Percentiles rank a stretch among this genome's conserved stretches.
Conservation (phyloP, 2,329 filamentous ascomycete species). For the Golovinomyces cichoracearum region DNA sequence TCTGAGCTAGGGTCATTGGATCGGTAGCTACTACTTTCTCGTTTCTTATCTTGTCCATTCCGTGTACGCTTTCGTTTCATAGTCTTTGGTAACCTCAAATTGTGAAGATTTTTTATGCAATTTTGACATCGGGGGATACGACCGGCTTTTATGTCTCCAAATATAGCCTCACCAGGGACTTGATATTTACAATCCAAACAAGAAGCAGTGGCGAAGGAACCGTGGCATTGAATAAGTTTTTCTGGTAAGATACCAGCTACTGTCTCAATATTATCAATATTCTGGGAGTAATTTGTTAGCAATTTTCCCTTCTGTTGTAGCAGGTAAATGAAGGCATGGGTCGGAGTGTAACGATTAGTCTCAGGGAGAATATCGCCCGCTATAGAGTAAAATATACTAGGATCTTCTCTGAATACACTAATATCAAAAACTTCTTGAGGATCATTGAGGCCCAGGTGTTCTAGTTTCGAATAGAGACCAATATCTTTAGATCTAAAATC, state of each 20-base stretch:
- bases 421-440: constrained; percentile 92
- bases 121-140: constrained; percentile 43
- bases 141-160: constrained; percentile 35
- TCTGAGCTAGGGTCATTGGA: too few species aligned
- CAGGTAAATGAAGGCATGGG: constrained; percentile 68
- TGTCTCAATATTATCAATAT: constrained; percentile 87
- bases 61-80: constrained; percentile 29
- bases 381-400: constrained; percentile 72
- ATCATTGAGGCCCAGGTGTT: constrained; percentile 59
- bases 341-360: constrained; percentile 64
- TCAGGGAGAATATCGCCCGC: constrained; percentile 83
- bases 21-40: constrained; percentile 8
- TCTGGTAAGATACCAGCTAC: constrained; percentile 58
- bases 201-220: constrained; percentile 71
- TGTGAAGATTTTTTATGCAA: constrained; percentile 31
- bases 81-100: constrained; percentile 24
- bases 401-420: constrained; percentile 59
- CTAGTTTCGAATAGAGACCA: constrained; percentile 79
- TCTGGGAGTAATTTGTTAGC: constrained; percentile 79
- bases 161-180: constrained; percentile 54
- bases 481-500: constrained; percentile 88
- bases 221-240: constrained; percentile 77
- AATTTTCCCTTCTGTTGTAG: constrained; percentile 56
- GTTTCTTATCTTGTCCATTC: constrained; percentile 23
- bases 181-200: constrained; percentile 65